Evolutionary conservation across 2,329 filamentous ascomycete species (phyloP).

Genomic region (Nannizziopsis barbatae): DNA sequence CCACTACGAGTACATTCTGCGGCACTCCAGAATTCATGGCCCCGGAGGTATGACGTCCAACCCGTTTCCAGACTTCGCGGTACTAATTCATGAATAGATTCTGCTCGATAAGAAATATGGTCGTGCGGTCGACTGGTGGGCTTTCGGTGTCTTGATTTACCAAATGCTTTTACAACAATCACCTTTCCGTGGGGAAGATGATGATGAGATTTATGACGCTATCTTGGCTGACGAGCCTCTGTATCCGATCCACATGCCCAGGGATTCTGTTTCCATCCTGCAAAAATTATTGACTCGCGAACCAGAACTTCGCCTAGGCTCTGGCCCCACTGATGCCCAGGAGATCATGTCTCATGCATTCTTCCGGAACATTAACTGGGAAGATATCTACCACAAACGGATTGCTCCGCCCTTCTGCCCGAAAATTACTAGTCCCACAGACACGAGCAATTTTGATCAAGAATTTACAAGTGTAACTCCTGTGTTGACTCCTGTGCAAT

Average conservation of each 20-base stretch:
- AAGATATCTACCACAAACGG: slow-evolving; percentile 94
- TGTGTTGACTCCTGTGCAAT: slow-evolving; percentile 91
- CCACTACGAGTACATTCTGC: slow-evolving; percentile 94
- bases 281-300: slow-evolving; percentile 95
- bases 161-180: slow-evolving; percentile 99
- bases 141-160: slow-evolving; percentile 96
- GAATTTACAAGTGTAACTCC: slow-evolving; percentile 98
- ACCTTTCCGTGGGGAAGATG: slow-evolving; percentile 95
- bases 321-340: slow-evolving; percentile 90
- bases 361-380: slow-evolving; percentile 97
- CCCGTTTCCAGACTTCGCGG: not conserved
- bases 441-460: slow-evolving; percentile 99
- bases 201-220: slow-evolving; percentile 98
- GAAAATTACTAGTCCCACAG: slow-evolving; percentile 77
- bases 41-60: slow-evolving; percentile 57
- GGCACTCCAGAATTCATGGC: slow-evolving; percentile 99
- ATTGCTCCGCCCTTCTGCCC: slow-evolving; percentile 82
- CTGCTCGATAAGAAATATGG: slow-evolving; percentile 97
- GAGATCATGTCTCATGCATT: slow-evolving; percentile 99
- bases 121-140: slow-evolving; percentile 97
- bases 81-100: slow-evolving; percentile 48
- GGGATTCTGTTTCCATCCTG: slow-evolving; percentile 92
- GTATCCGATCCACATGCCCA: slow-evolving; percentile 97
- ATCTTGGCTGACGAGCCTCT: slow-evolving; percentile 95
- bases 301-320: slow-evolving; percentile 82